Percentiles rank a stretch among this genome's conserved stretches.
Conservation (phyloP, 495 filamentous ascomycete species). For the Annulohypoxylon stygium region DNA sequence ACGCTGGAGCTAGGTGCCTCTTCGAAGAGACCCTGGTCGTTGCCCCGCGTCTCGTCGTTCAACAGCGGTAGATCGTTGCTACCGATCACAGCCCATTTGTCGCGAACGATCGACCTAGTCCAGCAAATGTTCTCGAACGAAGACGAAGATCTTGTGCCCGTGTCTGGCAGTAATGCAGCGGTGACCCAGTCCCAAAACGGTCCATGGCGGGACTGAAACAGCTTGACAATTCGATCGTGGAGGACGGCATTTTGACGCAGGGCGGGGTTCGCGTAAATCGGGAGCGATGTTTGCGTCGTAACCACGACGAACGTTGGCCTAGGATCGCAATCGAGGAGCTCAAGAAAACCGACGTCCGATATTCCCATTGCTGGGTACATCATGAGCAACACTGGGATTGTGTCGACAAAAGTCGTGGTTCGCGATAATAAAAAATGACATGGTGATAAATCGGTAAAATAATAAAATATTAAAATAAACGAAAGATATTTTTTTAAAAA, state of each 20-base stretch:
- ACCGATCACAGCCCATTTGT: conserved; percentile 34
- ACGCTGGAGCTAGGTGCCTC: conserved; percentile 50
- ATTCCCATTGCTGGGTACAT: conserved; percentile 44
- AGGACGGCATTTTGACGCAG: conserved; percentile 57
- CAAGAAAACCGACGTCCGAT: conserved; percentile 69
- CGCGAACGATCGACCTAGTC: conserved; percentile 30
- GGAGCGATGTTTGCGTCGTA: conserved; percentile 64
- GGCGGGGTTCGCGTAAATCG: conserved; percentile 69
- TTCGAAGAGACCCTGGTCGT: conserved; percentile 24
- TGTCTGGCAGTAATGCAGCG: neutral
- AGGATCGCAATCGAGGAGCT: conserved; percentile 75
- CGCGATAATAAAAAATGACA: too few relatives aligned
- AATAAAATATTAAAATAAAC: too few relatives aligned
- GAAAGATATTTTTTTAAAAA: too few relatives aligned
- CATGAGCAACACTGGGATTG: conserved; percentile 3
- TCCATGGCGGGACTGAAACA: conserved; percentile 23
- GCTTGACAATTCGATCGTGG: conserved; percentile 24
- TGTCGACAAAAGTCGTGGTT: too few relatives aligned
- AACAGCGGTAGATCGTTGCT: conserved; percentile 18
- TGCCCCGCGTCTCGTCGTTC: conserved; percentile 6
- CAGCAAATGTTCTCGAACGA: conserved; percentile 31
- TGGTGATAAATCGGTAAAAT: too few relatives aligned
- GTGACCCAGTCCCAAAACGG: conserved; percentile 41
- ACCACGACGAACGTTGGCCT: conserved; percentile 77
- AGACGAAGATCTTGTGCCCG: neutral